Base-by-base conservation (phyloP, 371 early-diverging fungal species). In the Paraphysoderma sedebokerense region DNA sequence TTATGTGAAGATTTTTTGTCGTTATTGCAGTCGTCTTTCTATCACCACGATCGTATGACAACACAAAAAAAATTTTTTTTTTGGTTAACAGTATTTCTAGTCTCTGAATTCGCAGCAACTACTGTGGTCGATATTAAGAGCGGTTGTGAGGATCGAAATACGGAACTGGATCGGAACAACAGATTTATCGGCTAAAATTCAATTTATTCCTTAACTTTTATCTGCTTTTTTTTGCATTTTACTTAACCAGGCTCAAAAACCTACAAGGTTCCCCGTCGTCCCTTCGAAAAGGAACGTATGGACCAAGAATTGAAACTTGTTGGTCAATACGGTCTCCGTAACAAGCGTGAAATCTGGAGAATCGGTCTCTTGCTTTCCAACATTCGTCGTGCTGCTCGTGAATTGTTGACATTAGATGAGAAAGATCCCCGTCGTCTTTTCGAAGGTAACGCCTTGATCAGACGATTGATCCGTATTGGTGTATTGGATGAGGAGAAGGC, bases 321-420 rank as follows among this genome's bases (percentile, higher is more conserved):
- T 61, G 99, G 99, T 56, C 89, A 88, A 63, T 98, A 87, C 77
- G 99, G 99, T 71, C 87, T 99, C 63, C 83, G 88, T 66, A 96
- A 95, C 91, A 99, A 99, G 89, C 87, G 85, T 62, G 98, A 99
- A 77, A 92, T 98, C 72, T 97, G 95, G 89, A 85, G 96, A 62
- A 85, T 95, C 50, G 87, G 92, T 50, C 85, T 82, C 67, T 88
- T 91, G 51, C 82, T 95, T 58, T 91, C 96, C 75, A 90, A 95
- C 78, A 92, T 98, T 65, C 98, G 98, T 77, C 91, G 92, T 85
- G 92, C 98, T 62, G 99, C 99, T 62, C 92, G 97, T 89, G 96
- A 95, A 70, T 84, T 99, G 55, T 81, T 99, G 56, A 99, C 91
- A 53, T 75, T 95, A 54, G 92, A 91, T 50, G 85, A 85, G 62